A percentile compares a stretch with the other conserved stretches of the same genome.
Conservation (phyloP, 192 early-diverging fungal species). For the Coemansia sp. region DNA sequence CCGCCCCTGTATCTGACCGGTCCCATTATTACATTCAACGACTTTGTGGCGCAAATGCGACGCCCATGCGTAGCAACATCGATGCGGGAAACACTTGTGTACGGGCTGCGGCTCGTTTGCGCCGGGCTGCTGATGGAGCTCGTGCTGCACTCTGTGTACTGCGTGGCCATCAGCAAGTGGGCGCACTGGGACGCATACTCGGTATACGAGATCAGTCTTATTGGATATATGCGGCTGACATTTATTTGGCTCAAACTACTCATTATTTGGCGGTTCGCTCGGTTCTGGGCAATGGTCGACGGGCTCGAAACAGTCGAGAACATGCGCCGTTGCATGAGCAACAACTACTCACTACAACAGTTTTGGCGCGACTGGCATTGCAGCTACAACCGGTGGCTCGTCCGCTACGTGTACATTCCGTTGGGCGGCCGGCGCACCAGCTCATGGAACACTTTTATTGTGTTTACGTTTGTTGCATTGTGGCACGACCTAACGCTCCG, state of each 20-base stretch:
- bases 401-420: constrained; percentile 88
- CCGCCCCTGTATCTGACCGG: constrained; percentile 91
- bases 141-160: constrained; percentile 82
- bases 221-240: constrained; percentile 87
- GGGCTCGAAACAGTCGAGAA: constrained; percentile 89
- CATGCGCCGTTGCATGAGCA: constrained; percentile 94
- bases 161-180: constrained; percentile 87
- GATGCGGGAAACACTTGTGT: constrained; percentile 27
- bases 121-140: constrained; percentile 80
- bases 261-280: constrained; percentile 97
- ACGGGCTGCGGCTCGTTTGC: constrained; percentile 69
- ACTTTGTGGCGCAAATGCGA: constrained; percentile 79
- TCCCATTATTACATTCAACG: constrained; percentile 94
- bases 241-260: constrained; percentile 95
- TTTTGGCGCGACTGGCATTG: constrained; percentile 99
- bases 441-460: constrained; percentile 75
- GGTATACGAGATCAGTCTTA: constrained; percentile 77
- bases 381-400: constrained; percentile 87
- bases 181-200: constrained; percentile 82
- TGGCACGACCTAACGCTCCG: constrained; percentile 94
- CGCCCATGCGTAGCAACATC: constrained; percentile 50
- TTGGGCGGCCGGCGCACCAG: constrained; percentile 77
- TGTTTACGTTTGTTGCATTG: constrained; percentile 96
- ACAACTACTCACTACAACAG: constrained; percentile 89
- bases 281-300: constrained; percentile 94